phyloP scores from a whole-genome alignment of 805 yeast species.

The Kluyveromyces nonfermentans region DNA sequence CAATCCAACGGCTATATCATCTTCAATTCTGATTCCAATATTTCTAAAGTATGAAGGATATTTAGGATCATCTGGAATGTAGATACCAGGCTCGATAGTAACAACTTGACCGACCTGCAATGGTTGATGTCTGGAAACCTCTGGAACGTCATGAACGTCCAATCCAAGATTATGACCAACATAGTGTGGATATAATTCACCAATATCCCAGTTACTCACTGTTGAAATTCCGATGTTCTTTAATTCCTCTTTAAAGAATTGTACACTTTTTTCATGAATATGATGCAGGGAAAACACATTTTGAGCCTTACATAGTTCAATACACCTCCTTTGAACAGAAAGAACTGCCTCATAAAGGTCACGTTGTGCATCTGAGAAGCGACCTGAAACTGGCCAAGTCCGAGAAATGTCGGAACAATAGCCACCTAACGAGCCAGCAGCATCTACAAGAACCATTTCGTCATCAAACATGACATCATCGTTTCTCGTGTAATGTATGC shows the following conservation, averaged over 20 bases:
- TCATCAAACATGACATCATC: slow-evolving; percentile 70
- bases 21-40: slow-evolving; percentile 92
- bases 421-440: slow-evolving; percentile 90
- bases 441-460: slow-evolving; percentile 87
- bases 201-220: slow-evolving; percentile 42
- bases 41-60: slow-evolving; percentile 80
- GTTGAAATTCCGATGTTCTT: slow-evolving; percentile 59
- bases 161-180: slow-evolving; percentile 93
- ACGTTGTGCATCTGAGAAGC: slow-evolving; percentile 65
- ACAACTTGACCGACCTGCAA: slow-evolving; percentile 69
- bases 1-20: slow-evolving; percentile 77
- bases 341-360: slow-evolving; percentile 86
- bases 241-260: slow-evolving; percentile 51
- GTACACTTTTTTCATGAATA: slow-evolving; percentile 62
- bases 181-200: slow-evolving; percentile 76
- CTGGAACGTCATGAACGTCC: slow-evolving; percentile 80
- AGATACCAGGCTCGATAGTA: slow-evolving; percentile 94
- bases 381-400: slow-evolving; percentile 85
- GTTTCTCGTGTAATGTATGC: slow-evolving; percentile 89
- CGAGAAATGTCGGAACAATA: slow-evolving; percentile 94
- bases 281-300: slow-evolving; percentile 54
- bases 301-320: slow-evolving; percentile 52
- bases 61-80: slow-evolving; percentile 59
- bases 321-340: slow-evolving; percentile 71
- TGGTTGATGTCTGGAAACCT: slow-evolving; percentile 43